These are phyloP conservation scores for Spirogloea muscicola DNA, from an alignment of 139 green algal genomes.

Conservation along the genomic window DNA sequence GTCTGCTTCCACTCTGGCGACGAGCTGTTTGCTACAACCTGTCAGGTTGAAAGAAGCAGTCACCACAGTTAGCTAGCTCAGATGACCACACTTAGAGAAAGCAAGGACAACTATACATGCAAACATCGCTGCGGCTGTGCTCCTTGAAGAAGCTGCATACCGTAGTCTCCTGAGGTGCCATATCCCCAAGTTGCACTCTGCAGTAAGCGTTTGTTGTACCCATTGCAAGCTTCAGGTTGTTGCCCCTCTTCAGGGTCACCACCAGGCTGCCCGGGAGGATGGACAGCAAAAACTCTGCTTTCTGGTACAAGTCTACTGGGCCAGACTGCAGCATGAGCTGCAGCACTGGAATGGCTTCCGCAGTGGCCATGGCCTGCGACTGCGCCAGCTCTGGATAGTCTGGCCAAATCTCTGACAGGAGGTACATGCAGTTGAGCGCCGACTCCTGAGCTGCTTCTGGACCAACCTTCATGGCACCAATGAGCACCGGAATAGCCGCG, in stretches of 20 bases:
- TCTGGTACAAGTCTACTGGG: constrained; percentile 16
- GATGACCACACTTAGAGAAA: too few relatives aligned
- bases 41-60: too few relatives aligned
- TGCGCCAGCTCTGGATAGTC: constrained; percentile 12
- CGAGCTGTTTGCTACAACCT: constrained; percentile 12
- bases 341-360: constrained; percentile 35
- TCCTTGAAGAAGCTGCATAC: too few relatives aligned
- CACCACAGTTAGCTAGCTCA: too few relatives aligned
- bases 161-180: too few relatives aligned
- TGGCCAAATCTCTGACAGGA: constrained; percentile 19
- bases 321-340: constrained; percentile 27
- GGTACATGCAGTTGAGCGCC: constrained; percentile 14
- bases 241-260: constrained; percentile 25
- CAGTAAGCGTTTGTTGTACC: constrained; percentile 36
- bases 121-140: too few relatives aligned
- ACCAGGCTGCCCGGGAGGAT: constrained; percentile 24
- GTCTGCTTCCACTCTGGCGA: constrained; percentile 33
- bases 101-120: too few relatives aligned
- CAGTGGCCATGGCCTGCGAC: constrained; percentile 16
- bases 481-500: constrained; percentile 29
- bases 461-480: constrained; percentile 25
- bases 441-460: constrained; percentile 24
- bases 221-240: constrained; percentile 30
- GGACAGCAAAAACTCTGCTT: constrained; percentile 23
- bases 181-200: constrained; percentile 14